phyloP scores from a whole-genome alignment of 352 stramenopile genomes.

The Phytophthora uliginosa region DNA sequence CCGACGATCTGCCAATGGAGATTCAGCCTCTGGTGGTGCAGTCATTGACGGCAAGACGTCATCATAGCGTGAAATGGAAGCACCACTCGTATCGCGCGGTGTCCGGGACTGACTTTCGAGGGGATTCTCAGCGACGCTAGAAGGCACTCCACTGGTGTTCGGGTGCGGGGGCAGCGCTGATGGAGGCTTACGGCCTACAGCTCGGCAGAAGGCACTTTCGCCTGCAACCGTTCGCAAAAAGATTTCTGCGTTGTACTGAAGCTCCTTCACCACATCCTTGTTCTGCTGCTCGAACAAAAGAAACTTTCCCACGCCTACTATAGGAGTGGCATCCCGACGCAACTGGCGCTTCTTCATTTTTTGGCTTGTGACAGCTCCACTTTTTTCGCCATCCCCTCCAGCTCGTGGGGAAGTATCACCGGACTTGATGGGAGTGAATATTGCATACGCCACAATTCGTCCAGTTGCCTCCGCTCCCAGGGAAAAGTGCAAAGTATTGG shows the following conservation, averaged over 20 bases:
- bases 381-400: conserved; percentile 27
- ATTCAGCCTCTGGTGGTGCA: conserved; percentile 18
- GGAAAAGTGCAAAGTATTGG: conserved; percentile 85
- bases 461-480: conserved; percentile 87
- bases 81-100: conserved; percentile 7
- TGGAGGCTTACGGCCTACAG: conserved; percentile 71
- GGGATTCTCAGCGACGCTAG: conserved; percentile 11
- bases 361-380: conserved; percentile 52
- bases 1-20: conserved; percentile 22
- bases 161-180: conserved; percentile 54
- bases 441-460: conserved; percentile 80
- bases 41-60: conserved; percentile 36
- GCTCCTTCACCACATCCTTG: conserved; percentile 92
- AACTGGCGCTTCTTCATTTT: conserved; percentile 80
- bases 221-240: conserved; percentile 75
- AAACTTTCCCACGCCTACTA: conserved; percentile 83
- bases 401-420: conserved; percentile 33
- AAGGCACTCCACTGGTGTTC: conserved; percentile 22
- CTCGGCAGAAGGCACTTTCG: conserved; percentile 81
- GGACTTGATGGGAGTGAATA: conserved; percentile 67
- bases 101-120: conserved; percentile 24
- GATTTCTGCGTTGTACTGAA: conserved; percentile 90
- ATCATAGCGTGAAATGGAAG: conserved; percentile 32
- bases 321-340: conserved; percentile 74
- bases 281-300: conserved; percentile 92